These are phyloP conservation scores for Niveomyces coronatus DNA, from an alignment of 2,329 filamentous ascomycete species.

Conservation along the genomic window DNA sequence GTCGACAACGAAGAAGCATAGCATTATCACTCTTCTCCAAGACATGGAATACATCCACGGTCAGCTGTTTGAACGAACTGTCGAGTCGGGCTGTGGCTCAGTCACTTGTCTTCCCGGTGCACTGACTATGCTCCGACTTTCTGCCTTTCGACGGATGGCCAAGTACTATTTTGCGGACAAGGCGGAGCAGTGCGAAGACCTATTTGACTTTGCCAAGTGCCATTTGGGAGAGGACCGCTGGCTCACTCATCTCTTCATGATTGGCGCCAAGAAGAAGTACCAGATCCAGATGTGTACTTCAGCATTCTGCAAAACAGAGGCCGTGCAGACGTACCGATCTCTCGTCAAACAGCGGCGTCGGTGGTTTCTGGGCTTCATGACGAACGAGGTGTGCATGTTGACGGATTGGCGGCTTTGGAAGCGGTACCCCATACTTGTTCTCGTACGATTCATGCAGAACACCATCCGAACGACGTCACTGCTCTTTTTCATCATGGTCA, in stretches of 20 bases:
- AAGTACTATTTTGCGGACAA: conserved; percentile 98
- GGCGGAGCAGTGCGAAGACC: conserved; percentile 85
- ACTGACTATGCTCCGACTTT: conserved; percentile 91
- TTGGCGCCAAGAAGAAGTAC: conserved; percentile 82
- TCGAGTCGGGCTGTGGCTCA: conserved; percentile 87
- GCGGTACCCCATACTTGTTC: conserved; percentile 74
- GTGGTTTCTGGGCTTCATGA: conserved; percentile 97
- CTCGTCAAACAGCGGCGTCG: conserved; percentile 88
- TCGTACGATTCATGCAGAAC: conserved; percentile 90
- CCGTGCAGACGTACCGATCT: conserved; percentile 76
- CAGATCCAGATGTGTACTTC: conserved; percentile 98
- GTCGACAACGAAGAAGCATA: conserved; percentile 80
- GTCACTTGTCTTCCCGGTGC: conserved; percentile 93
- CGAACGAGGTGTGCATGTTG: conserved; percentile 96
- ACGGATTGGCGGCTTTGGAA: conserved; percentile 89
- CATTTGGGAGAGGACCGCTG: conserved; percentile 93
- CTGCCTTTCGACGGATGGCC: conserved; percentile 91
- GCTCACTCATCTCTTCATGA: conserved; percentile 98
- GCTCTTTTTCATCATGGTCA: conserved; percentile 86
- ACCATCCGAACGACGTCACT: conserved; percentile 90
- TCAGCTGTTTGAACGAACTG: conserved; percentile 88
- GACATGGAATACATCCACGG: conserved; percentile 99
- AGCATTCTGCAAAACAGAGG: conserved; percentile 97
- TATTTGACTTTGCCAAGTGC: conserved; percentile 94
- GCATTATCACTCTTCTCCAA: conserved; percentile 82